Base-by-base conservation (phyloP, 495 filamentous ascomycete genomes). In the Penicillium alfredii region DNA sequence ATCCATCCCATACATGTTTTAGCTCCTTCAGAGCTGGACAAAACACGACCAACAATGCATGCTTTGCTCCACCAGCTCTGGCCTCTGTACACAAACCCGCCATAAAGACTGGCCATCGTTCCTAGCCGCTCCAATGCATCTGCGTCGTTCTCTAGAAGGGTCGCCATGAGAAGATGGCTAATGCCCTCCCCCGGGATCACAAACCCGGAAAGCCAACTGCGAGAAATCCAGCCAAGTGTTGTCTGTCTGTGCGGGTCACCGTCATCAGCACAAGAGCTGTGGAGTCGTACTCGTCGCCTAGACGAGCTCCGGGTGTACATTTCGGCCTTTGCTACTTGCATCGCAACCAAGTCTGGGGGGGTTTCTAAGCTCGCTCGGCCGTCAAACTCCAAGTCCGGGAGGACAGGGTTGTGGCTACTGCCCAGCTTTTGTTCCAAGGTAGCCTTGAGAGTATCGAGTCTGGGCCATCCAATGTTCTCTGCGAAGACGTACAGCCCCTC, bases 1-100 rank as follows among this genome's bases (percentile, higher is more conserved):
- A 88, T 69, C 85, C 85, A 90, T 2, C 82, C 82, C 76, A 86
- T 82, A 44, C 81, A 87, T 41, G 84, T 82, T n/a, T 69, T 72
- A 11, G 80, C 74, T 6, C 75, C 80, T 16, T 74, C 66, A 7
- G 76, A 57, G 21, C 78, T 76, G 38, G 81, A 80, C 14, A 94
- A 49, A 0, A 94, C 82, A 20, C 84, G 76, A 6, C 84, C 84
- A 15, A 88, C 75, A 26, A 92, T 70, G 49, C 82, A 87, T 27
- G 72, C 63, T 20, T 82, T 88, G 57, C 84, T 89, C 87, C 87
- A 94, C 68, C 82, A 92, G 36, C 77, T 88, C 44, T 74, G 77
- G 11, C 68, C 73, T 6, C 49, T 54, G 49, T 86, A 88, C 6
- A 81, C 58, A 47, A 94, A 87, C 3, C 86, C 87, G n/a, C 82